These are phyloP conservation scores for Parietichytrium sp. DNA, from an alignment of 108 stramenopile species.

Conservation along the genomic window DNA sequence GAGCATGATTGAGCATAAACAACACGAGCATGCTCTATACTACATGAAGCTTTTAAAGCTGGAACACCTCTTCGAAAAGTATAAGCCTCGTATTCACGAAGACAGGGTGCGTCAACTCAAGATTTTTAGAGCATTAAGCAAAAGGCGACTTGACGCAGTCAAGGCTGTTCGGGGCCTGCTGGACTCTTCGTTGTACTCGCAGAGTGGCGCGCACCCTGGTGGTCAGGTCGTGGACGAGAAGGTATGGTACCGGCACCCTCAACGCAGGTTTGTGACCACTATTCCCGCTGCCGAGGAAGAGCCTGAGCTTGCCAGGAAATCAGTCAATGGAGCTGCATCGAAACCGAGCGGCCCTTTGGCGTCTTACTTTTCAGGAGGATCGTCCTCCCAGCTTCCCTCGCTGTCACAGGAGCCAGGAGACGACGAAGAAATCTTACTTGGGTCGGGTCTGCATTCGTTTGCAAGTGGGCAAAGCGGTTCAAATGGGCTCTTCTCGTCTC, in stretches of 20 bases:
- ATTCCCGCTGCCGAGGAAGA: neutral
- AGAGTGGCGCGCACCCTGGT: neutral
- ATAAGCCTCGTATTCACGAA: neutral
- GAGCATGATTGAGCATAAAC: constrained; percentile 30
- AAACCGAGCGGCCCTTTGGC: no score
- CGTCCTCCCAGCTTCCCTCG: no score
- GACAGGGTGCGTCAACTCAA: neutral
- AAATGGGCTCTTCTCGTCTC: no score
- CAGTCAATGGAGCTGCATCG: neutral
- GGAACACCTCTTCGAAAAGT: neutral
- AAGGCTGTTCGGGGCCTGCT: no score
- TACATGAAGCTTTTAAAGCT: constrained; percentile 32
- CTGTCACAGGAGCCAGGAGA: no score
- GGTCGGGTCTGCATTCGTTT: no score
- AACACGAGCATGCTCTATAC: constrained; percentile 16
- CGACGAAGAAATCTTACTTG: no score
- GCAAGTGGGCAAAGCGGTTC: no score
- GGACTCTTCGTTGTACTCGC: no score
- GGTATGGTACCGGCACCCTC: neutral
- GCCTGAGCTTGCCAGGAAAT: neutral
- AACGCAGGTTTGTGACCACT: neutral
- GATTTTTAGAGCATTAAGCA: neutral
- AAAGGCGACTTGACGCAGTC: no score
- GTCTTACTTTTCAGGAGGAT: no score
- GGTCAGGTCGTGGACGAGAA: neutral